Percentiles rank a stretch among this genome's conserved stretches.
Conservation (phyloP, 2,329 filamentous ascomycete species). For the Curvularia lunata region DNA sequence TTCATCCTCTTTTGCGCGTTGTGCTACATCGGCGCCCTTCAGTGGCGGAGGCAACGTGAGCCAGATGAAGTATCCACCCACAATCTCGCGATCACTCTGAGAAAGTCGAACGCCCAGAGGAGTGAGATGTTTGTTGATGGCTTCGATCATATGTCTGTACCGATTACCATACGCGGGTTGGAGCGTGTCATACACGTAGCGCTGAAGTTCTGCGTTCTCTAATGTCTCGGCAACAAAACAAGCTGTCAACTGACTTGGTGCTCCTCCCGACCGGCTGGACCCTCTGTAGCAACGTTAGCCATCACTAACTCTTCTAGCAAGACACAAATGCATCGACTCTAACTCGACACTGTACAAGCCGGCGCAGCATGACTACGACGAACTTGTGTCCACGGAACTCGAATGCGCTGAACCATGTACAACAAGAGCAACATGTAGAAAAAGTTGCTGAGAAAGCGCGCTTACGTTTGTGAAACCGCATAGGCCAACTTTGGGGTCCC, state of each 20-base stretch:
- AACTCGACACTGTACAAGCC: background rate
- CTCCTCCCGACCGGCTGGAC: conserved; percentile 64
- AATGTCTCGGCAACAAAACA: conserved; percentile 64
- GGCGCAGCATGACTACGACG: background rate
- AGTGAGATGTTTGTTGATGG: conserved; percentile 65
- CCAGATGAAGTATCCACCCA: conserved; percentile 90
- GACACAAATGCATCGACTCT: conserved; percentile 12
- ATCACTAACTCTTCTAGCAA: conserved; percentile 13
- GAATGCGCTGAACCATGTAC: conserved; percentile 1
- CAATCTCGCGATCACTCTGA: conserved; percentile 57
- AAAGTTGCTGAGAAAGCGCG: conserved; percentile 2
- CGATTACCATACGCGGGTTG: conserved; percentile 63
- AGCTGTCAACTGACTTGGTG: conserved; percentile 65
- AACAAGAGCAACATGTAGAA: background rate
- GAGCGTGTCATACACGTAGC: conserved; percentile 60
- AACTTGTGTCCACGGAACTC: background rate
- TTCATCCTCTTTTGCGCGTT: conserved; percentile 65
- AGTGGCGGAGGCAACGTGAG: conserved; percentile 65
- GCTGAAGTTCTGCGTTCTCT: conserved; percentile 58
- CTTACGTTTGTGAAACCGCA: conserved; percentile 65
- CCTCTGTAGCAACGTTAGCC: conserved; percentile 54
- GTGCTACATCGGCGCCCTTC: conserved; percentile 62
- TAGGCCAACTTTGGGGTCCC: conserved; percentile 67
- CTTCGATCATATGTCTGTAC: conserved; percentile 62
- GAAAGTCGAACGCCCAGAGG: conserved; percentile 66